Evolutionary conservation across 495 filamentous ascomycete species (phyloP).

Genomic region (Daldinia childiae): DNA sequence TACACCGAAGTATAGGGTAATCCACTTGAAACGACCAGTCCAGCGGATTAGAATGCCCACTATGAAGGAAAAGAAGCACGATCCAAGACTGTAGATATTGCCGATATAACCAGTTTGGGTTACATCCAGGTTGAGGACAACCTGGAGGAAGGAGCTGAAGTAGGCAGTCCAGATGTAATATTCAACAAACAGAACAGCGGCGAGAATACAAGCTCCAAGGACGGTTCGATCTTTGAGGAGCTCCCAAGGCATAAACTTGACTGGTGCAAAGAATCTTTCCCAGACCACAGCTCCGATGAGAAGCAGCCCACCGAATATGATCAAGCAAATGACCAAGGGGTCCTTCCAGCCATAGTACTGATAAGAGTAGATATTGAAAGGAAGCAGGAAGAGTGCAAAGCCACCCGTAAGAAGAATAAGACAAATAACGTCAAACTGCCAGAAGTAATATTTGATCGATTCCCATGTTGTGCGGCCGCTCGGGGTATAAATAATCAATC

Average conservation of each 20-base stretch:
- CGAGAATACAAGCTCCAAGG: constrained; percentile 63
- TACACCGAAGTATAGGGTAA: constrained; percentile 62
- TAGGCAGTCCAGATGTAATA: constrained; percentile 69
- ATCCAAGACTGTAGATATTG: constrained; percentile 61
- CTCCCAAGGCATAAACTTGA: constrained; percentile 66
- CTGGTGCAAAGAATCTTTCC: constrained; percentile 65
- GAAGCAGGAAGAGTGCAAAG: constrained; percentile 68
- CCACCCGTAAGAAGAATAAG: constrained; percentile 63
- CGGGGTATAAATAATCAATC: constrained; percentile 52
- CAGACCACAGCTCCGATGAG: constrained; percentile 64
- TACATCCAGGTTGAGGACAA: constrained; percentile 64
- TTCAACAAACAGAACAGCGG: constrained; percentile 64
- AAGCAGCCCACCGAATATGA: constrained; percentile 63
- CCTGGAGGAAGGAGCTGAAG: constrained; percentile 68
- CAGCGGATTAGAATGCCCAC: constrained; percentile 65
- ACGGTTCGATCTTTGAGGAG: constrained; percentile 69
- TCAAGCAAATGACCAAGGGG: constrained; percentile 63
- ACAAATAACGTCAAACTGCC: constrained; percentile 67
- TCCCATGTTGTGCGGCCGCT: constrained; percentile 60
- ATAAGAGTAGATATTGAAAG: constrained; percentile 64
- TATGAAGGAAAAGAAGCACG: constrained; percentile 62
- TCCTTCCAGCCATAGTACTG: constrained; percentile 61
- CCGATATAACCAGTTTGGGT: constrained; percentile 61
- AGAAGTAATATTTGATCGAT: constrained; percentile 62
- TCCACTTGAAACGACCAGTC: constrained; percentile 67